These are phyloP conservation scores for Fomes fomentarius DNA, from an alignment of 1,284 basidiomycete species.

Conservation along the genomic window DNA sequence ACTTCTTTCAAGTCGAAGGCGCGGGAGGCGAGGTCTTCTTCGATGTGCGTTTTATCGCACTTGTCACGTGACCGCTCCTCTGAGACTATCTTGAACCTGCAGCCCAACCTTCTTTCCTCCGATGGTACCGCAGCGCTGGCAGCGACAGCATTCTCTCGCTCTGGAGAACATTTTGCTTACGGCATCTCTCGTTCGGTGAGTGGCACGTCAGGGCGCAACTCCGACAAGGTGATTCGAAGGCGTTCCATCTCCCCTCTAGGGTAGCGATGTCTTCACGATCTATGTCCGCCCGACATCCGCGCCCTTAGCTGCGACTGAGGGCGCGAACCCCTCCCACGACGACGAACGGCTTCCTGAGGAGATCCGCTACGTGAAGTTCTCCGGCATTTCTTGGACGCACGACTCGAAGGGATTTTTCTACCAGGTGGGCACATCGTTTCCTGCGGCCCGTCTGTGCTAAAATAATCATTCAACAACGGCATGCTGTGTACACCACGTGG, in stretches of 20 bases:
- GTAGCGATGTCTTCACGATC: constrained; percentile 75
- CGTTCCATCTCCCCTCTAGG: constrained; percentile 42
- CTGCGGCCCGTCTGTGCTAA: too few species aligned
- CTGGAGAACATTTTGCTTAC: constrained; percentile 77
- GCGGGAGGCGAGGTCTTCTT: constrained; percentile 73
- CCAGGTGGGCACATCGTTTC: constrained; percentile 62
- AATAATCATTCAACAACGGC: too few species aligned
- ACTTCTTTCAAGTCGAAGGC: constrained; percentile 46
- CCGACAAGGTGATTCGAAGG: constrained; percentile 22
- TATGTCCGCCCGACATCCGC: constrained; percentile 67
- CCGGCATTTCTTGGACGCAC: constrained; percentile 69
- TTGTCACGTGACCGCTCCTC: constrained; percentile 10
- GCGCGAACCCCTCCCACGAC: constrained; percentile 46
- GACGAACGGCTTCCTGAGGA: constrained; percentile 64
- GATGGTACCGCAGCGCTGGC: constrained; percentile 77
- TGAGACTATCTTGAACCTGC: background rate
- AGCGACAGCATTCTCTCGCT: constrained; percentile 62
- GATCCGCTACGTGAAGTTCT: constrained; percentile 79
- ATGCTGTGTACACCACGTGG: too few species aligned
- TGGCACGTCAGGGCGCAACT: constrained; percentile 1
- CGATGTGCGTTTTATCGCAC: constrained; percentile 49
- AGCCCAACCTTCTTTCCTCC: constrained; percentile 71
- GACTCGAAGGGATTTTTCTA: constrained; percentile 86
- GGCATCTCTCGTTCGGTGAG: constrained; percentile 72
- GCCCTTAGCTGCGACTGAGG: constrained; percentile 51